Evolutionary conservation across 2,329 filamentous ascomycete genomes (phyloP).

Genomic region (Alternaria infectoria): DNA sequence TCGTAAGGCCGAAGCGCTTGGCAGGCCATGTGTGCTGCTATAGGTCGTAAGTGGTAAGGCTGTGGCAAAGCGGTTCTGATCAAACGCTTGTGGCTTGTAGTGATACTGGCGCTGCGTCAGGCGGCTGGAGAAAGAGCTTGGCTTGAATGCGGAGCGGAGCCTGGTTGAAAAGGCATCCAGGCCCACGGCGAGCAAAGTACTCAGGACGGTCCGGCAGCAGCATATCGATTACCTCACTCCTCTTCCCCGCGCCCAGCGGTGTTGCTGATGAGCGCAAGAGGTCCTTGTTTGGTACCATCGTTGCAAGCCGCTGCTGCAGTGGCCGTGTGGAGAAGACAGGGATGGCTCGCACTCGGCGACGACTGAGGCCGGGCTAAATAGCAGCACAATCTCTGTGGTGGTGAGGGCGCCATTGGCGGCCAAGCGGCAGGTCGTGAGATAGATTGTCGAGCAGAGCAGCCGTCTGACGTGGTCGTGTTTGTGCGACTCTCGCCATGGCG

Average conservation of each 20-base stretch:
- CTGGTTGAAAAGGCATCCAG: constrained; percentile 17
- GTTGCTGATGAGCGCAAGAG: constrained; percentile 9
- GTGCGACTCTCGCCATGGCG: constrained; percentile 20
- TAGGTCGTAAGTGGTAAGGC: constrained; percentile 30
- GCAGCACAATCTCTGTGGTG: constrained; percentile 9
- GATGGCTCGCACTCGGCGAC: constrained; percentile 12
- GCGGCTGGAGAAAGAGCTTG: constrained; percentile 26
- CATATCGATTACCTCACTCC: background rate
- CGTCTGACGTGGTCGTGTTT: constrained; percentile 23
- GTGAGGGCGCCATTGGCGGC: constrained; percentile 13
- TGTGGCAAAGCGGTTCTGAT: constrained; percentile 35
- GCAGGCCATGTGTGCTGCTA: constrained; percentile 24
- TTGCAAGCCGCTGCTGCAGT: constrained; percentile 18
- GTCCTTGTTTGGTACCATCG: constrained; percentile 1
- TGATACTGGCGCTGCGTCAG: constrained; percentile 42
- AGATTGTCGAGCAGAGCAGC: constrained; percentile 5
- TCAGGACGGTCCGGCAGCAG: background rate
- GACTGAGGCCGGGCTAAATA: constrained; percentile 14
- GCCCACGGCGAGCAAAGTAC: constrained; percentile 12
- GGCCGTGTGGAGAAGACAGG: constrained; percentile 23
- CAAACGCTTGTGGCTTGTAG: constrained; percentile 40
- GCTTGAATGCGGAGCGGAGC: constrained; percentile 9
- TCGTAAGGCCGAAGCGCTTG: constrained; percentile 33
- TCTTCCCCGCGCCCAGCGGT: constrained; percentile 10
- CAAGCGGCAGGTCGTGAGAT: constrained; percentile 8